These are phyloP conservation scores for Vitis hybrid DNA, from an alignment of 177 flowering plant genomes.

Conservation along the genomic window DNA sequence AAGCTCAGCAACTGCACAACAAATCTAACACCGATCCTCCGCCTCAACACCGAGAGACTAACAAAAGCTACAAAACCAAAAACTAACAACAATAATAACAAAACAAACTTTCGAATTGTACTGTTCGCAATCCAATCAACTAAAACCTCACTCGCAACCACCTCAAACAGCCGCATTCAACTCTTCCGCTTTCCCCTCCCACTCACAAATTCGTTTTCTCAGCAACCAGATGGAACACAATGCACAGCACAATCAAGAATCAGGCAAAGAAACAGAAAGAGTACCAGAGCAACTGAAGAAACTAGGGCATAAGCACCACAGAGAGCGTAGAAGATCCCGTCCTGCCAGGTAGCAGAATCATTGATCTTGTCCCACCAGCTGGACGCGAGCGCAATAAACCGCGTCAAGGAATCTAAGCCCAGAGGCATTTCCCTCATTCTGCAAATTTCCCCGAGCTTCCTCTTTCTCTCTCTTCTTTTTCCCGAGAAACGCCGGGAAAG, in stretches of 20 bases:
- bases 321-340: constrained; percentile 80
- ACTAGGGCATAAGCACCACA: constrained; percentile 84
- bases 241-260: neutral
- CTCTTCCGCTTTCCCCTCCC: too few species aligned
- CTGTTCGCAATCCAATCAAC: too few species aligned
- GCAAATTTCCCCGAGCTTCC: constrained; percentile 2
- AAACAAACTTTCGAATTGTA: constrained; percentile 1
- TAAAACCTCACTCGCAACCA: too few species aligned
- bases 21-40: neutral
- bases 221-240: neutral
- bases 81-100: constrained; percentile 7
- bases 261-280: constrained; percentile 8
- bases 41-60: too few species aligned
- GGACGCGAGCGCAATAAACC: constrained; percentile 11
- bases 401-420: constrained; percentile 16
- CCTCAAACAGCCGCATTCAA: too few species aligned
- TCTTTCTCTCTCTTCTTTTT: neutral
- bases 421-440: constrained; percentile 32
- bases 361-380: constrained; percentile 91
- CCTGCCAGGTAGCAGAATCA: constrained; percentile 78
- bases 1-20: neutral
- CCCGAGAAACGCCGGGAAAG: neutral
- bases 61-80: neutral
- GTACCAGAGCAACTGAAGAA: constrained; percentile 80
- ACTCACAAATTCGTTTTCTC: too few species aligned